A percentile compares a stretch with the other conserved stretches of the same genome.
These are phyloP conservation scores for Didymella segeticola DNA, from an alignment of 2,329 filamentous ascomycete genomes.

Conservation along the genomic window DNA sequence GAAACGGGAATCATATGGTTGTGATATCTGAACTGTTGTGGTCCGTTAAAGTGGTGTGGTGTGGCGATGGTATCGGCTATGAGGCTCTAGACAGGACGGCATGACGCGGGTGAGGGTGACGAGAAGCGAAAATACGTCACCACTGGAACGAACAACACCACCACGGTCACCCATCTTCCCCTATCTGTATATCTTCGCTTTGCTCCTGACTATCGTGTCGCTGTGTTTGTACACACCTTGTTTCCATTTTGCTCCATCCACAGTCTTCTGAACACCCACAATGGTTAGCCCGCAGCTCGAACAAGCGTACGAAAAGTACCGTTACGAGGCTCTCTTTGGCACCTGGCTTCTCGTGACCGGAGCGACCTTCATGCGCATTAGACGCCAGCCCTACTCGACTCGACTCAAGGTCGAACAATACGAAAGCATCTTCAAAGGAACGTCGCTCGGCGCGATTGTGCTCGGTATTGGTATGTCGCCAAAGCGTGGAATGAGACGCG, in stretches of 20 bases:
- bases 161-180: conserved; percentile 11
- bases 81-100: conserved; percentile 8
- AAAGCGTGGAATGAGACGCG: conserved; percentile 26
- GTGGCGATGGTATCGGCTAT: background rate
- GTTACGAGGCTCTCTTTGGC: conserved; percentile 40
- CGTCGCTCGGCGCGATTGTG: conserved; percentile 37
- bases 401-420: conserved; percentile 47
- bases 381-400: conserved; percentile 42
- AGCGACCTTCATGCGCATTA: conserved; percentile 43
- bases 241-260: background rate
- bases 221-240: background rate
- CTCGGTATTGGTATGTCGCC: conserved; percentile 35
- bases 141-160: no score
- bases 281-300: conserved; percentile 27
- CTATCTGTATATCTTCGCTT: background rate
- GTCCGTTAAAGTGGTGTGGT: background rate
- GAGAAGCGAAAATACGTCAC: no score
- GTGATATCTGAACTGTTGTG: background rate
- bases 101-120: conserved; percentile 11
- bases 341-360: conserved; percentile 39
- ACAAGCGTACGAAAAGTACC: conserved; percentile 34
- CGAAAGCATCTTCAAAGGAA: conserved; percentile 49
- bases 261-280: background rate
- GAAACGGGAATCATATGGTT: background rate
- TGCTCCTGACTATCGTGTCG: no score